phyloP scores from a whole-genome alignment of 805 yeast genomes.

The Starmera quercuum region DNA sequence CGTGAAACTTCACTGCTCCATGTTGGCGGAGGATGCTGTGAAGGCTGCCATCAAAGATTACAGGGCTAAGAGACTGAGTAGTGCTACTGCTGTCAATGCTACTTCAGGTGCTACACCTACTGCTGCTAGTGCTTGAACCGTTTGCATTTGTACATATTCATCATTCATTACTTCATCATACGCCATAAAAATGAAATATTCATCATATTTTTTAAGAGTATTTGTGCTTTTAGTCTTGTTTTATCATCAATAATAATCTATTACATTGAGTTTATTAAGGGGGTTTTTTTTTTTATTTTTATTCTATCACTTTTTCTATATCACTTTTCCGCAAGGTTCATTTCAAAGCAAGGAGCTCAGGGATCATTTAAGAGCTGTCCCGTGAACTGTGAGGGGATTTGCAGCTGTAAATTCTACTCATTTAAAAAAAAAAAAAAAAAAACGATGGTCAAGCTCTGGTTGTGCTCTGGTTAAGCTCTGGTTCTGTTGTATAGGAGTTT shows the following conservation, averaged over 20 bases:
- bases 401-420: not conserved
- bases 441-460: too few species aligned
- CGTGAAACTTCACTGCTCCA: constrained; percentile 93
- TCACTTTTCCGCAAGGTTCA: not conserved
- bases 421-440: too few species aligned
- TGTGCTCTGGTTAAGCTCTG: not conserved
- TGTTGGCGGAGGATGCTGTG: constrained; percentile 98
- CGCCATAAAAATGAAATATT: not conserved
- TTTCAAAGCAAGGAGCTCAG: not conserved
- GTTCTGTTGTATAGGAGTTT: not conserved
- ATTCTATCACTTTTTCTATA: not conserved
- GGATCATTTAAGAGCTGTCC: not conserved
- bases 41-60: constrained; percentile 96
- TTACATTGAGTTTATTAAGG: not conserved
- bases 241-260: not conserved
- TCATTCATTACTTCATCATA: not conserved
- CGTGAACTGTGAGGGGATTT: not conserved
- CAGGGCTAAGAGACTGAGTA: constrained; percentile 61
- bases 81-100: constrained; percentile 24
- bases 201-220: not conserved
- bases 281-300: not conserved
- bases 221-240: not conserved
- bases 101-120: constrained; percentile 47
- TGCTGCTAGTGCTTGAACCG: constrained; percentile 12
- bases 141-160: not conserved